phyloP scores from a whole-genome alignment of 495 filamentous ascomycete species.

The Neurospora hispaniola region DNA sequence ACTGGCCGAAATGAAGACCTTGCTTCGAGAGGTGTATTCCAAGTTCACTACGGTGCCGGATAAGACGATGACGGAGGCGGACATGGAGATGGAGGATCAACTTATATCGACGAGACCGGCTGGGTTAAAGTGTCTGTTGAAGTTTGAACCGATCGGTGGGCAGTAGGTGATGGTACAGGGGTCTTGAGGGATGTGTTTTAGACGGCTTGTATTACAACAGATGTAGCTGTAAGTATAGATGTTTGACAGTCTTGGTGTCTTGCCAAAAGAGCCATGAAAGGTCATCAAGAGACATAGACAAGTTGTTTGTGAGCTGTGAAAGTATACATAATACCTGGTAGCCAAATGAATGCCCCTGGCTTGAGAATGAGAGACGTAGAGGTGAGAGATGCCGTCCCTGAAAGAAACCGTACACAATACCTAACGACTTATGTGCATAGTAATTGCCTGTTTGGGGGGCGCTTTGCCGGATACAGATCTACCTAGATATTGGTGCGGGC shows the following conservation, averaged over 20 bases:
- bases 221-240: too few species aligned
- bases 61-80: slow-evolving; percentile 36
- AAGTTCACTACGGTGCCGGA: slow-evolving; percentile 43
- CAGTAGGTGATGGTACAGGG: not conserved
- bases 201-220: too few species aligned
- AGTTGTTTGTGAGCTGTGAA: too few species aligned
- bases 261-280: too few species aligned
- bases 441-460: not conserved
- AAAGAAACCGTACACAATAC: not conserved
- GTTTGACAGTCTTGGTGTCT: too few species aligned
- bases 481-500: not conserved
- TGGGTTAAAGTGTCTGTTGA: slow-evolving; percentile 43
- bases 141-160: slow-evolving; percentile 18
- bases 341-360: too few species aligned
- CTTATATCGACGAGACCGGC: slow-evolving; percentile 48
- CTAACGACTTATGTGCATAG: not conserved
- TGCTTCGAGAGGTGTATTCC: slow-evolving; percentile 49
- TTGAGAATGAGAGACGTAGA: too few species aligned
- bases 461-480: not conserved
- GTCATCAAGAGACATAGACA: too few species aligned
- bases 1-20: slow-evolving; percentile 54
- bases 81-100: slow-evolving; percentile 50
- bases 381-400: not conserved
- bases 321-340: too few species aligned
- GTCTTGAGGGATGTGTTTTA: too few species aligned